Conservation (phyloP, 2,329 filamentous ascomycete genomes). For the Balansia obtecta region DNA sequence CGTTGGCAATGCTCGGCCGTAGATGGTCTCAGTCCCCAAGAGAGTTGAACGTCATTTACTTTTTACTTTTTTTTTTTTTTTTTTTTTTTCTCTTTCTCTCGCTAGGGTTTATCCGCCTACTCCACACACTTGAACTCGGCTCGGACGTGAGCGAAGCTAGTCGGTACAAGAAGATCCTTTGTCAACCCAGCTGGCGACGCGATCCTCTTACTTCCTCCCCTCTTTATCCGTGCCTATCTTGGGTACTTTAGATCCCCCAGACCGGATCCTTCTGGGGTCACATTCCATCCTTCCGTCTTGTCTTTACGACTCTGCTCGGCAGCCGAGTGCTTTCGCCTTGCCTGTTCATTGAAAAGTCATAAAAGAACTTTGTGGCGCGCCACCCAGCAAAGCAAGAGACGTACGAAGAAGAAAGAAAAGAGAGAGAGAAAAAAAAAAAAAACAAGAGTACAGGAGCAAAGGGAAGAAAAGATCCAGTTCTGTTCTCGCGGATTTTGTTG, state of each 20-base stretch:
- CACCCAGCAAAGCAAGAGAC: constrained; percentile 2
- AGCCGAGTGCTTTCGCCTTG: constrained; percentile 1
- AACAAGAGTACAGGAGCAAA: too few species aligned
- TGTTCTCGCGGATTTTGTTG: not conserved
- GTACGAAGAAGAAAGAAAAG: not conserved
- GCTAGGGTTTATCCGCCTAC: not conserved
- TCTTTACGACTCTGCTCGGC: constrained; percentile 1
- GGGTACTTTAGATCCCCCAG: constrained; percentile 3
- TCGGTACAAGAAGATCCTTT: constrained; percentile 6
- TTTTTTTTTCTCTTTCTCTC: too few species aligned
- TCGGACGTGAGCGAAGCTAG: constrained; percentile 1
- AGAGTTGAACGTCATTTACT: too few species aligned
- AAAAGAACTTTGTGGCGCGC: not conserved
- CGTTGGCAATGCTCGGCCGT: not conserved
- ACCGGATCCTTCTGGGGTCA: not conserved
- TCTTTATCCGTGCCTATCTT: constrained; percentile 2
- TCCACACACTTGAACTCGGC: constrained; percentile 1
- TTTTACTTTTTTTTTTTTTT: too few species aligned
- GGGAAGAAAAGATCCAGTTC: not conserved
- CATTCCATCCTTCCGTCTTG: not conserved
- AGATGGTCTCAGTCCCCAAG: not conserved
- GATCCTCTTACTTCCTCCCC: not conserved
- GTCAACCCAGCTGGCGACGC: not conserved
- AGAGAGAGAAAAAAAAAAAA: not conserved
- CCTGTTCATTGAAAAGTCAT: not conserved